Conservation (phyloP, 768 basidiomycete genomes). For the Exsudoporus frostii region DNA sequence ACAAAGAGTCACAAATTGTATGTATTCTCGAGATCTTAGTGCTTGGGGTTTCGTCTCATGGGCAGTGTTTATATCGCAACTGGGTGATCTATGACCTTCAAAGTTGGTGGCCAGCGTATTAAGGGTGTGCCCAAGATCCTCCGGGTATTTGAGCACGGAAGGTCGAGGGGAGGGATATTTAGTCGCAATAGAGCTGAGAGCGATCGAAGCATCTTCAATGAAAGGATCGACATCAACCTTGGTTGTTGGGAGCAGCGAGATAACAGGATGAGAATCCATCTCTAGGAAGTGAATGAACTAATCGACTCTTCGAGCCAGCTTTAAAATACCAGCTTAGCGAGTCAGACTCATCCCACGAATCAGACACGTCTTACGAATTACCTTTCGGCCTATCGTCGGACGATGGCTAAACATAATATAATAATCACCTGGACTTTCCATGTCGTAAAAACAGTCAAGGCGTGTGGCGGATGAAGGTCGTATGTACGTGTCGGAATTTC, state of each 20-base stretch:
- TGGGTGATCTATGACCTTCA: background rate
- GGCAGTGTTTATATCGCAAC: background rate
- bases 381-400: background rate
- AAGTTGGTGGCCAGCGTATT: background rate
- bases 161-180: background rate
- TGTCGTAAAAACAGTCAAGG: background rate
- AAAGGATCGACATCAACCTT: background rate
- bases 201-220: background rate
- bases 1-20: constrained; percentile 57
- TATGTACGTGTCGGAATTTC: background rate
- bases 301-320: background rate
- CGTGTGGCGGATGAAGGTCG: background rate
- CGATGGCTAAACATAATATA: background rate
- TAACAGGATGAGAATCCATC: background rate
- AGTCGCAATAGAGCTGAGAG: constrained; percentile 1
- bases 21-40: constrained; percentile 16
- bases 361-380: constrained; percentile 1
- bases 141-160: constrained; percentile 1
- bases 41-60: constrained; percentile 2
- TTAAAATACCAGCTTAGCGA: constrained; percentile 1
- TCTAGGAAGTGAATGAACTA: background rate
- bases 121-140: background rate
- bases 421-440: background rate
- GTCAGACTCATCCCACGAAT: background rate
- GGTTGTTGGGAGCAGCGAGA: background rate